phyloP scores from a whole-genome alignment of 257 asterid genomes.

The Penstemon barbatus region DNA sequence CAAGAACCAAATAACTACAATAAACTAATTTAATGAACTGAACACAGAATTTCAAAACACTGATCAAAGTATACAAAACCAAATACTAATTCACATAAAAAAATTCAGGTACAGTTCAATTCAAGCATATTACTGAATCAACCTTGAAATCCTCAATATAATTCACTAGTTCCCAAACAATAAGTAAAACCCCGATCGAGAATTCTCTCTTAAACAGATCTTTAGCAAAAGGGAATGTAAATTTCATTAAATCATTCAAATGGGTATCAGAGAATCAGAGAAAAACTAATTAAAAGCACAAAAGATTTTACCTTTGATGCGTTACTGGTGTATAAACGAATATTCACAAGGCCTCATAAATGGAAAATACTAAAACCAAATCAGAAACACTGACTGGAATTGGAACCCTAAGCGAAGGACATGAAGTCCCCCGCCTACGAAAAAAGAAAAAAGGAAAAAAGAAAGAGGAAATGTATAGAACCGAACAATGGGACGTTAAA shows the following conservation, averaged over 20 bases:
- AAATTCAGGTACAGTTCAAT: constrained; percentile 2
- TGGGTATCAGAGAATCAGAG: constrained; percentile 7
- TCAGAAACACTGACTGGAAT: constrained; percentile 22
- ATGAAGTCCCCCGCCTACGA: constrained; percentile 14
- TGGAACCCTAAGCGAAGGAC: constrained; percentile 36
- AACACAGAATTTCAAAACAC: constrained; percentile 15
- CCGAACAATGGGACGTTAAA: neutral
- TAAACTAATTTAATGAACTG: constrained; percentile 1
- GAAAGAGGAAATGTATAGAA: constrained; percentile 19
- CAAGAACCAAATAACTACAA: constrained; percentile 14
- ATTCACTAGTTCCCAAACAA: constrained; percentile 8
- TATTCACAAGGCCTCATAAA: neutral
- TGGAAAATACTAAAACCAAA: neutral
- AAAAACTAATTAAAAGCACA: neutral
- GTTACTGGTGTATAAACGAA: constrained; percentile 27
- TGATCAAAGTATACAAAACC: constrained; percentile 8
- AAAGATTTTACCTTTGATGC: constrained; percentile 44
- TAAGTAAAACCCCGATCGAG: constrained; percentile 43
- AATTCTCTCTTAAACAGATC: constrained; percentile 35
- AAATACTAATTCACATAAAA: neutral
- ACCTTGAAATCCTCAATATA: neutral
- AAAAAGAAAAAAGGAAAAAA: neutral
- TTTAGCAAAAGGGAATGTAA: constrained; percentile 23
- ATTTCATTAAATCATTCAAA: constrained; percentile 23
- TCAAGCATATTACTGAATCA: constrained; percentile 7